Conservation (phyloP, 345 rosid species). For the Gynandropsis gynandra region DNA sequence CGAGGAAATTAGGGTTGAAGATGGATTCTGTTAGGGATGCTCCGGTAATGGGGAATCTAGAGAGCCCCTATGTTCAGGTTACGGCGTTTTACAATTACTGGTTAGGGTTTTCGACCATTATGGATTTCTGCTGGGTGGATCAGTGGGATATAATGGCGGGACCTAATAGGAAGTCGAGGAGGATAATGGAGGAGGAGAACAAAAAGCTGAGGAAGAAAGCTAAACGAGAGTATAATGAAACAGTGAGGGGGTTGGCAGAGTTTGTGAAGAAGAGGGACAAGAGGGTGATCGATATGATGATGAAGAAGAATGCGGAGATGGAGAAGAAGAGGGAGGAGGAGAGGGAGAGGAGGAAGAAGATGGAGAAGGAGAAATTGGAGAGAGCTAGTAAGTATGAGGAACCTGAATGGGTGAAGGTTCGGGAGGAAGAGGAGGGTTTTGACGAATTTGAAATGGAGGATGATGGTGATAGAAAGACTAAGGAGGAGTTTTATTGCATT, state of each 20-base stretch:
- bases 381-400: conserved; percentile 45
- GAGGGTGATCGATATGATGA: conserved; percentile 73
- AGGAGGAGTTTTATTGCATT: conserved; percentile 68
- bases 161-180: conserved; percentile 58
- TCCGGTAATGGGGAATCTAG: conserved; percentile 85
- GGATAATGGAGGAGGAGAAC: conserved; percentile 91
- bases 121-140: conserved; percentile 93
- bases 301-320: conserved; percentile 58
- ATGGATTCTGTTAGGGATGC: conserved; percentile 55
- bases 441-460: conserved; percentile 26
- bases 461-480: conserved; percentile 28
- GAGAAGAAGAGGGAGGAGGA: conserved; percentile 58
- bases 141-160: conserved; percentile 69
- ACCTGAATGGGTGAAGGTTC: conserved; percentile 57
- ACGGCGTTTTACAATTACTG: conserved; percentile 84
- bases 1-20: conserved; percentile 51
- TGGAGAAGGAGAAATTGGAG: conserved; percentile 66
- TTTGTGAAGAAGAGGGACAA: conserved; percentile 92
- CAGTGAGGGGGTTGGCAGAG: conserved; percentile 69
- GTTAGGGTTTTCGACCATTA: conserved; percentile 69
- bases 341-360: conserved; percentile 53
- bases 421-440: conserved; percentile 37
- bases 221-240: conserved; percentile 67
- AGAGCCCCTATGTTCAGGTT: conserved; percentile 61
- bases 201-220: conserved; percentile 90